A percentile compares a stretch with the other conserved stretches of the same genome.
Evolutionary conservation across 805 yeast genomes (phyloP).

Genomic region (Barnettozyma californica): DNA sequence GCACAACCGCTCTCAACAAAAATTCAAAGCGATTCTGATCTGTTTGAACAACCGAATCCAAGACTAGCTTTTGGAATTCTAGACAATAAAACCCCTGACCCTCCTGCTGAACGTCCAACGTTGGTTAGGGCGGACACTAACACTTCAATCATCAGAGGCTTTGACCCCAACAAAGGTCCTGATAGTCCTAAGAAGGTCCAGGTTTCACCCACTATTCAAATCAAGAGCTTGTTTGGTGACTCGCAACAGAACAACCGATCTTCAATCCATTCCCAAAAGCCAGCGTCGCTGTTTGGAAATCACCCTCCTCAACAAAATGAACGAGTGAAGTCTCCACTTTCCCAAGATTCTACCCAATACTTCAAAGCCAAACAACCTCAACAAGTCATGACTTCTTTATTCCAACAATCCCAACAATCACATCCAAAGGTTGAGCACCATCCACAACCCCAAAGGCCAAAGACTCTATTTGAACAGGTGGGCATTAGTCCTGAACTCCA

Average conservation of each 20-base stretch:
- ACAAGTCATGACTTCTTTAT: background rate
- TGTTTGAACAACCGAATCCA: slow-evolving; percentile 27
- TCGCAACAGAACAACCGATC: background rate
- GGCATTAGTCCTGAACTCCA: slow-evolving; percentile 23
- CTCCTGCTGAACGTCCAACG: slow-evolving; percentile 7
- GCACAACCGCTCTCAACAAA: background rate
- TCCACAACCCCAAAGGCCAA: slow-evolving; percentile 6
- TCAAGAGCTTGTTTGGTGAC: slow-evolving; percentile 7
- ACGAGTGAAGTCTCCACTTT: slow-evolving; percentile 22
- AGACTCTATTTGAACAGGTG: slow-evolving; percentile 21
- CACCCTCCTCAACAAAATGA: slow-evolving; percentile 7
- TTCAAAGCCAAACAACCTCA: background rate
- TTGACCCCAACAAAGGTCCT: slow-evolving; percentile 17
- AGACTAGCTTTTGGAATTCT: slow-evolving; percentile 25
- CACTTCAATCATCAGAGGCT: slow-evolving; percentile 26
- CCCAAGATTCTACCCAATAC: slow-evolving; percentile 17
- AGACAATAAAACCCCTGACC: slow-evolving; percentile 5
- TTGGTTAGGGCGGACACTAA: slow-evolving; percentile 23
- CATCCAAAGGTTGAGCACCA: background rate
- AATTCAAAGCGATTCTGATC: slow-evolving; percentile 19
- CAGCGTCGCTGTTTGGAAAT: slow-evolving; percentile 6
- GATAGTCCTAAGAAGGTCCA: background rate
- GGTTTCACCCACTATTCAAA: background rate
- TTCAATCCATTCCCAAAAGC: background rate
- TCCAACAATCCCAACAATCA: slow-evolving; percentile 4